Evolutionary conservation across 148 eudicot species (phyloP).

Genomic region (Camellia sinensis): DNA sequence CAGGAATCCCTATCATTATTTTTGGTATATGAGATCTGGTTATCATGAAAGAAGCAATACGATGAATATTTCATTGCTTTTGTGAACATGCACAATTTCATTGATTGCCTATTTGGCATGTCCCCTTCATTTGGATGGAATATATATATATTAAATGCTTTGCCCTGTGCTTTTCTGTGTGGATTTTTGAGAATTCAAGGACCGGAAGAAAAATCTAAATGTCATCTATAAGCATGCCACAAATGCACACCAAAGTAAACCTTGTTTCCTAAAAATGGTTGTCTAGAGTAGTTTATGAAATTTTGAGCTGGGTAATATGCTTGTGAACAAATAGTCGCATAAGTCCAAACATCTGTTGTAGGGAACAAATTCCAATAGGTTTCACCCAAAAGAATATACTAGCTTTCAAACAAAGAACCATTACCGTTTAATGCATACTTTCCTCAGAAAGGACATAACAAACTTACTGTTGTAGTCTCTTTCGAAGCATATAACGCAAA

Average conservation of each 20-base stretch:
- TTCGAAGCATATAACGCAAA: conserved; percentile 76
- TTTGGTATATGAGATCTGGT: background rate
- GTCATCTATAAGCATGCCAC: conserved; percentile 1
- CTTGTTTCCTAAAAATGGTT: background rate
- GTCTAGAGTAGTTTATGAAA: background rate
- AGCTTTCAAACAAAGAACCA: background rate
- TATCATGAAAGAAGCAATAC: background rate
- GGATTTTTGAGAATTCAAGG: background rate
- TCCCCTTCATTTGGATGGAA: background rate
- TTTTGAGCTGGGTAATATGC: background rate
- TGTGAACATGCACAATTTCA: background rate
- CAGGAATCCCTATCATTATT: too few species aligned
- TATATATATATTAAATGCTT: background rate
- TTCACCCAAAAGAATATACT: background rate
- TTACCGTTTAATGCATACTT: background rate
- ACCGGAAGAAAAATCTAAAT: background rate
- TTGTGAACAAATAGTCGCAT: background rate
- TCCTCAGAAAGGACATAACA: background rate
- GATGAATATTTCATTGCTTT: background rate
- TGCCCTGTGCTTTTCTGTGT: background rate
- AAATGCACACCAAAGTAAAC: background rate
- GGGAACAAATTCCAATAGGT: conserved; percentile 2
- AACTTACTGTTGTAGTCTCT: conserved; percentile 65
- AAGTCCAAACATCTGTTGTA: background rate
- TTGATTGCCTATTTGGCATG: background rate